Conservation (phyloP, 192 early-diverging fungal genomes). For the Helicostylum pulchrum region DNA sequence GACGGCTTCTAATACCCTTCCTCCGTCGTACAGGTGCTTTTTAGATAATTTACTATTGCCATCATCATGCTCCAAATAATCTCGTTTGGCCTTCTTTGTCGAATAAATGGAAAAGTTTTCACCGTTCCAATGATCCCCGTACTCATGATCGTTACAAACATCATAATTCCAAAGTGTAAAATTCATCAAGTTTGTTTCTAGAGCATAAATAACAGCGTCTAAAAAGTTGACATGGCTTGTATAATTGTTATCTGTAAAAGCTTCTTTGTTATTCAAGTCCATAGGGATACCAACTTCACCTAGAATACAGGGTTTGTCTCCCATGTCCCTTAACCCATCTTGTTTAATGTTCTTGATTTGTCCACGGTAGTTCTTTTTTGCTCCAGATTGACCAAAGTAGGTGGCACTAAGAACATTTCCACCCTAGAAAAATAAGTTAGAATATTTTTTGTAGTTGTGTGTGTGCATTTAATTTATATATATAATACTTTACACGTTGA, state of each 20-base stretch:
- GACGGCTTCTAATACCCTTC: conserved; percentile 75
- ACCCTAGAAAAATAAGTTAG: conserved; percentile 53
- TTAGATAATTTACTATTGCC: conserved; percentile 1
- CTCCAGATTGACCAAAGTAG: conserved; percentile 76
- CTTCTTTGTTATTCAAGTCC: conserved; percentile 76
- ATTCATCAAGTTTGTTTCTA: conserved; percentile 73
- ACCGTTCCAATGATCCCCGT: conserved; percentile 84
- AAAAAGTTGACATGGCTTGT: conserved; percentile 69
- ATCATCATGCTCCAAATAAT: conserved; percentile 4
- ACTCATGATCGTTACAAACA: conserved; percentile 69
- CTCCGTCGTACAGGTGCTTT: conserved; percentile 60
- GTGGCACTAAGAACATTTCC: conserved; percentile 70
- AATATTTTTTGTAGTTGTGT: background rate
- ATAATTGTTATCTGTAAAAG: conserved; percentile 72
- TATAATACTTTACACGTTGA: conserved; percentile 46
- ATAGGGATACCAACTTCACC: conserved; percentile 86
- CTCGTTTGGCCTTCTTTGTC: conserved; percentile 15
- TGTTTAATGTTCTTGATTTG: conserved; percentile 68
- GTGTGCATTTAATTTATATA: background rate
- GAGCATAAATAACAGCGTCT: conserved; percentile 68
- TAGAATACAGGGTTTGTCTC: conserved; percentile 63
- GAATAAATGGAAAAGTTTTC: conserved; percentile 81
- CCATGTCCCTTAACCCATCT: conserved; percentile 55
- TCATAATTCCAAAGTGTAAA: conserved; percentile 91
- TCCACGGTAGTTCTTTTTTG: conserved; percentile 68